Percentiles rank a stretch among this genome's conserved stretches.
These are phyloP conservation scores for Onygenales sp. DNA, from an alignment of 2,329 filamentous ascomycete species.

Conservation along the genomic window DNA sequence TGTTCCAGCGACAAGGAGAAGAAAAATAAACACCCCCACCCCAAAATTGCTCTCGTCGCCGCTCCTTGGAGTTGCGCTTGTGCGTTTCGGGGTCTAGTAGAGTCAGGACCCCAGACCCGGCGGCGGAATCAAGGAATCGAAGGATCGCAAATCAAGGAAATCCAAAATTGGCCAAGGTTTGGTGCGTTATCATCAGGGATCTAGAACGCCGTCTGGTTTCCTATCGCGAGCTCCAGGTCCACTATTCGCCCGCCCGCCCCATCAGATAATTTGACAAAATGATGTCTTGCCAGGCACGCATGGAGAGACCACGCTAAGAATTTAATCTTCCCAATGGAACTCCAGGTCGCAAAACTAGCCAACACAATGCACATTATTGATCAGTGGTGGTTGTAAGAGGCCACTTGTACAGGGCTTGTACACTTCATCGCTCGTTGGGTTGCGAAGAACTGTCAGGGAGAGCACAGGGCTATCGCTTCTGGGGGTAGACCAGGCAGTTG, in stretches of 20 bases:
- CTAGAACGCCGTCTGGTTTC: not conserved
- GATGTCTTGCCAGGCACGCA: not conserved
- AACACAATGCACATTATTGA: constrained; percentile 2
- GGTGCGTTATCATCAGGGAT: not conserved
- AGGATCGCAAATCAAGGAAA: not conserved
- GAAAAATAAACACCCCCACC: too few relatives aligned
- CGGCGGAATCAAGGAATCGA: not conserved
- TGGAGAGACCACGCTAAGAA: not conserved
- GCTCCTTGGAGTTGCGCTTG: not conserved
- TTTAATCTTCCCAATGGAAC: not conserved
- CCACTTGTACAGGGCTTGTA: not conserved
- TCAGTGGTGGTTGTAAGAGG: not conserved
- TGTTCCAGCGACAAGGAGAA: too few relatives aligned
- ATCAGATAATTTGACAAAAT: not conserved
- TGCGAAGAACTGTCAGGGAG: not conserved
- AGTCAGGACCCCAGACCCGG: not conserved
- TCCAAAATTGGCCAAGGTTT: not conserved
- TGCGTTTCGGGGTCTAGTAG: not conserved
- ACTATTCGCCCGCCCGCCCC: not conserved
- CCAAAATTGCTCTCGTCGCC: too few relatives aligned
- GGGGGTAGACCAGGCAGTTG: not conserved
- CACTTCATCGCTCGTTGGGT: not conserved
- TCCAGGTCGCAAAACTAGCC: not conserved
- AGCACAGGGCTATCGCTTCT: not conserved
- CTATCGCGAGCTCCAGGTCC: not conserved